phyloP scores from a whole-genome alignment of 2,329 filamentous ascomycete genomes.

The Penicillium sp. region DNA sequence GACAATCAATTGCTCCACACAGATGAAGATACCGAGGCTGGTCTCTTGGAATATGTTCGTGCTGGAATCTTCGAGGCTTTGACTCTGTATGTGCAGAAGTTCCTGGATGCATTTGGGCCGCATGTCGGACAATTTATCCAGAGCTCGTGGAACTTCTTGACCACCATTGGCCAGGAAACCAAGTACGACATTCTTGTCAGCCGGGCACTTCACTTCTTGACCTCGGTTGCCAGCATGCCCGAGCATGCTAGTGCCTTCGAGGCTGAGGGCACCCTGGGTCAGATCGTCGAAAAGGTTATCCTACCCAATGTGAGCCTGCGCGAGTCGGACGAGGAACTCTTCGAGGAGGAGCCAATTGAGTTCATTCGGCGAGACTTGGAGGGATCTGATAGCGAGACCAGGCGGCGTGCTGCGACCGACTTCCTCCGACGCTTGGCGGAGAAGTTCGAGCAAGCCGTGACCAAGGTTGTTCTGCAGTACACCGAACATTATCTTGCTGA shows the following conservation, averaged over 20 bases:
- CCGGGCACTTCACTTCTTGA: slow-evolving; percentile 91
- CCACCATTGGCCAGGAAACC: slow-evolving; percentile 77
- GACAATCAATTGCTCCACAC: slow-evolving; percentile 78
- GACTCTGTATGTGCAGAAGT: slow-evolving; percentile 89
- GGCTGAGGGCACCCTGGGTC: slow-evolving; percentile 70
- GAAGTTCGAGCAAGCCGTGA: slow-evolving; percentile 82
- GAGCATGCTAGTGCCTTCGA: slow-evolving; percentile 84
- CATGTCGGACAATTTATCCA: slow-evolving; percentile 81
- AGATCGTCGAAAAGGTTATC: slow-evolving; percentile 94
- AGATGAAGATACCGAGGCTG: slow-evolving; percentile 84
- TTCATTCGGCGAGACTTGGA: slow-evolving; percentile 94
- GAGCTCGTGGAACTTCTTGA: slow-evolving; percentile 87
- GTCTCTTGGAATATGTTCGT: slow-evolving; percentile 79
- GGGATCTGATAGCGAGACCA: slow-evolving; percentile 91
- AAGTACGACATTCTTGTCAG: slow-evolving; percentile 95
- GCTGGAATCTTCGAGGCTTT: slow-evolving; percentile 90
- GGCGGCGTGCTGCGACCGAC: slow-evolving; percentile 87
- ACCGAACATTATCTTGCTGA: slow-evolving; percentile 77
- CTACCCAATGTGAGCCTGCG: slow-evolving; percentile 87
- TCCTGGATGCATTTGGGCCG: slow-evolving; percentile 84
- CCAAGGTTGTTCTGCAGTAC: slow-evolving; percentile 80
- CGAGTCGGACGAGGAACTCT: slow-evolving; percentile 91
- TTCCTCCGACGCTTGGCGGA: slow-evolving; percentile 87
- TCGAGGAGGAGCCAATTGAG: slow-evolving; percentile 98
- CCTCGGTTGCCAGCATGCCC: slow-evolving; percentile 74